Percentiles rank a stretch among this genome's conserved stretches.
These are phyloP conservation scores for Linnemannia elongata DNA, from an alignment of 192 early-diverging fungal genomes.

Conservation along the genomic window DNA sequence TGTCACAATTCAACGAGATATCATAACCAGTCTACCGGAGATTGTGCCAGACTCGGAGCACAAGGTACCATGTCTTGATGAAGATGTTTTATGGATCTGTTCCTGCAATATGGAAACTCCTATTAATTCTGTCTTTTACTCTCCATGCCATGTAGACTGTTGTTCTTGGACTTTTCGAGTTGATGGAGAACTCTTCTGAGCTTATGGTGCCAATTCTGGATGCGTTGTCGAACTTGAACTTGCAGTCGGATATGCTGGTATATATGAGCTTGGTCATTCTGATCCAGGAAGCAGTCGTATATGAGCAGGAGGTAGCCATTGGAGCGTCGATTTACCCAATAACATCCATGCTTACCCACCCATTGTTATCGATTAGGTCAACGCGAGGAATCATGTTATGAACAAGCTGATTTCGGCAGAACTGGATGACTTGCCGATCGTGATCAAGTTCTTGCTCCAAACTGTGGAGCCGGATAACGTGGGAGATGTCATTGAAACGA, in stretches of 20 bases:
- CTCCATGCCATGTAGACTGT: slow-evolving; percentile 47
- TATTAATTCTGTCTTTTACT: not conserved
- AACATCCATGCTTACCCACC: not conserved
- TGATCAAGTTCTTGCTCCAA: slow-evolving; percentile 81
- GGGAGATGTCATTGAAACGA: slow-evolving; percentile 58
- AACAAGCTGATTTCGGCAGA: slow-evolving; percentile 75
- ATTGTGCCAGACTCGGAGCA: slow-evolving; percentile 82
- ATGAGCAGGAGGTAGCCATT: too few relatives aligned
- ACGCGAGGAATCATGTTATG: slow-evolving; percentile 69
- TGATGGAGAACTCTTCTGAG: slow-evolving; percentile 70
- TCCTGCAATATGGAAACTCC: too few relatives aligned
- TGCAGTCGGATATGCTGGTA: slow-evolving; percentile 64
- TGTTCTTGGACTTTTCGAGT: slow-evolving; percentile 68
- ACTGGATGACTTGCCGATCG: slow-evolving; percentile 76
- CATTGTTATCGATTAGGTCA: slow-evolving; percentile 42
- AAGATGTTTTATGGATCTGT: too few relatives aligned
- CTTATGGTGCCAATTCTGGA: slow-evolving; percentile 80
- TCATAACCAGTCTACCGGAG: slow-evolving; percentile 80
- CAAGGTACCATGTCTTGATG: slow-evolving; percentile 40
- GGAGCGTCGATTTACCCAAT: not conserved
- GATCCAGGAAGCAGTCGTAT: not conserved
- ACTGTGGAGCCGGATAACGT: slow-evolving; percentile 67
- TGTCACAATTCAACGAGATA: slow-evolving; percentile 77
- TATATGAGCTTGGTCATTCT: not conserved
- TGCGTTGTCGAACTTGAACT: slow-evolving; percentile 75